Evolutionary conservation across 495 filamentous ascomycete species (phyloP).

Genomic region (Neurospora tetraspora): DNA sequence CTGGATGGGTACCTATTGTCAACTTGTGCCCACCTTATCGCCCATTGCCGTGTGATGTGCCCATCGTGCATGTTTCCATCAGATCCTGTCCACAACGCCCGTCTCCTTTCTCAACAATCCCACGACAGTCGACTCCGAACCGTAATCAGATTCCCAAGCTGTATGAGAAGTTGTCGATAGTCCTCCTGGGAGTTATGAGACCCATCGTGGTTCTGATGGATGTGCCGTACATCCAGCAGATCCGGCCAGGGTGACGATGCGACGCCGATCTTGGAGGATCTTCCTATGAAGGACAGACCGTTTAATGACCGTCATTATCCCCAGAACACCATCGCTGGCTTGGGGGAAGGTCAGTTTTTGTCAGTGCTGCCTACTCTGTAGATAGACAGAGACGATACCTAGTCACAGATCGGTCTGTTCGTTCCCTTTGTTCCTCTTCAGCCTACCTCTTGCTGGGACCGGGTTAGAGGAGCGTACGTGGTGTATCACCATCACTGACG

Average conservation of each 20-base stretch:
- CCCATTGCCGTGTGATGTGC: not conserved
- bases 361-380: not conserved
- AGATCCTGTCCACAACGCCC: not conserved
- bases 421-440: not conserved
- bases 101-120: not conserved
- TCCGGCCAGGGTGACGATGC: not conserved
- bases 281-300: not conserved
- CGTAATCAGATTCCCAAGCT: not conserved
- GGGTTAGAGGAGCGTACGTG: not conserved
- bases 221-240: not conserved
- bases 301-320: not conserved
- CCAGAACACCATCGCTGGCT: too few relatives aligned
- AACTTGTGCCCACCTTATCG: not conserved
- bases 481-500: not conserved
- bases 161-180: not conserved
- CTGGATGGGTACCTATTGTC: not conserved
- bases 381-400: too few relatives aligned
- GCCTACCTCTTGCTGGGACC: not conserved
- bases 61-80: not conserved
- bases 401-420: not conserved
- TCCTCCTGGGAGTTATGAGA: not conserved
- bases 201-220: not conserved
- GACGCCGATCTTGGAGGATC: not conserved
- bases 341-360: not conserved
- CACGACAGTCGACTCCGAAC: not conserved